phyloP scores from a whole-genome alignment of 2,329 filamentous ascomycete species.

The Fonsecaea erecta region DNA sequence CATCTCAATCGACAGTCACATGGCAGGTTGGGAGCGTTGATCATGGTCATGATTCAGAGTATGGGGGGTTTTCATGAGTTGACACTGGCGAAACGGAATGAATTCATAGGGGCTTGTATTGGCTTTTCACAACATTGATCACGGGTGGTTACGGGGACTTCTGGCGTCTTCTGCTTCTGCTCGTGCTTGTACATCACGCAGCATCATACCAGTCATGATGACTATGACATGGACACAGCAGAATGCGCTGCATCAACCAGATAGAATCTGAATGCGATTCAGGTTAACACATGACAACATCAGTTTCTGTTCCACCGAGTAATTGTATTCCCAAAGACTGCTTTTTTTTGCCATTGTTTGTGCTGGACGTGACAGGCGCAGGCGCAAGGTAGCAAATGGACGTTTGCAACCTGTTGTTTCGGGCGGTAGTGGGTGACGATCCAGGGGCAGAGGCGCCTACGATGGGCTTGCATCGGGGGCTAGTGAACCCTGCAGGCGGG shows the following conservation, averaged over 20 bases:
- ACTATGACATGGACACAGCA: conserved; percentile 30
- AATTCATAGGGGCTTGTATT: conserved; percentile 35
- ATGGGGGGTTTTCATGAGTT: conserved; percentile 35
- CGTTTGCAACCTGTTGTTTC: background rate
- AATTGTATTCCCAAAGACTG: background rate
- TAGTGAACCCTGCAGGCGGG: conserved; percentile 2
- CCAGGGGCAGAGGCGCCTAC: background rate
- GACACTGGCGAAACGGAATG: conserved; percentile 34
- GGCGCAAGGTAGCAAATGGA: background rate
- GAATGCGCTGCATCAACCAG: conserved; percentile 28
- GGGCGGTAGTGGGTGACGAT: background rate
- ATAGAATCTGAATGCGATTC: conserved; percentile 35
- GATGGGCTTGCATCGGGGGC: background rate
- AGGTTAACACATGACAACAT: conserved; percentile 22
- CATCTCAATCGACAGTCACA: conserved; percentile 21
- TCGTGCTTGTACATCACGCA: conserved; percentile 33
- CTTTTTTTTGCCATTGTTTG: background rate
- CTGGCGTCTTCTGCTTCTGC: conserved; percentile 31
- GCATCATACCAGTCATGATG: conserved; percentile 30
- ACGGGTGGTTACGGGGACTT: conserved; percentile 30
- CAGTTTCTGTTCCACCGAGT: background rate
- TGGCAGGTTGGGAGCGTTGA: conserved; percentile 26
- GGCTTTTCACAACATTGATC: conserved; percentile 29
- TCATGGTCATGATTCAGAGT: conserved; percentile 23
- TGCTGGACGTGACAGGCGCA: background rate